Conservation (phyloP, 2,329 filamentous ascomycete genomes). For the Penicillium aurantiogriseum region DNA sequence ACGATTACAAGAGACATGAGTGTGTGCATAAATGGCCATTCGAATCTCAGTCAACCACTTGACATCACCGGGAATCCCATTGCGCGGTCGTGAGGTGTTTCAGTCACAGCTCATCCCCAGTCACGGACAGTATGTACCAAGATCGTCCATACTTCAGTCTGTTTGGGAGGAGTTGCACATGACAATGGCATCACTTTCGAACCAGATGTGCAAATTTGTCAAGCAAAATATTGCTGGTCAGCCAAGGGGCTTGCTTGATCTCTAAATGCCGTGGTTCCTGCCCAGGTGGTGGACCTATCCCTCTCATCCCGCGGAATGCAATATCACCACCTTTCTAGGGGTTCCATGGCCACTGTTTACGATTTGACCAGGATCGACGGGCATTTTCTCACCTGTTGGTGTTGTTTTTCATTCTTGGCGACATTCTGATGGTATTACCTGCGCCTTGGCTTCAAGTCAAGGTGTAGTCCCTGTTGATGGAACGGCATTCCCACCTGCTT, state of each 20-base stretch:
- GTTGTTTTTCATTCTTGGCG: conserved; percentile 19
- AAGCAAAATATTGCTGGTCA: not conserved
- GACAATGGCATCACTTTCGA: not conserved
- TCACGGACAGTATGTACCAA: not conserved
- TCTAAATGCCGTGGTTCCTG: conserved; percentile 17
- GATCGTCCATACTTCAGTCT: conserved; percentile 11
- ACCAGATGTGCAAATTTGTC: not conserved
- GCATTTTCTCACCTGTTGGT: not conserved
- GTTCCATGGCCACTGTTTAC: conserved; percentile 16
- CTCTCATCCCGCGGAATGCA: conserved; percentile 17
- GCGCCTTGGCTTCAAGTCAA: not conserved
- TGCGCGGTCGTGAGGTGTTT: not conserved
- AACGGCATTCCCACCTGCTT: conserved; percentile 18
- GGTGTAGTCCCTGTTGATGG: conserved; percentile 2
- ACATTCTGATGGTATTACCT: conserved; percentile 19
- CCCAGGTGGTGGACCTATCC: conserved; percentile 6
- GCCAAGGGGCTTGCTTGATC: conserved; percentile 5
- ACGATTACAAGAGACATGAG: too few species aligned
- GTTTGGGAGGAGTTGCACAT: not conserved
- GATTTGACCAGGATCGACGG: not conserved
- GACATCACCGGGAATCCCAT: conserved; percentile 18
- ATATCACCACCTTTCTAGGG: conserved; percentile 9
- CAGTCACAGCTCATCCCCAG: not conserved
- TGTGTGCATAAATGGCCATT: too few species aligned
- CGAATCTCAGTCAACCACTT: not conserved